These are phyloP conservation scores for Chlorella sp. DNA, from an alignment of 139 green algal species.

Conservation along the genomic window DNA sequence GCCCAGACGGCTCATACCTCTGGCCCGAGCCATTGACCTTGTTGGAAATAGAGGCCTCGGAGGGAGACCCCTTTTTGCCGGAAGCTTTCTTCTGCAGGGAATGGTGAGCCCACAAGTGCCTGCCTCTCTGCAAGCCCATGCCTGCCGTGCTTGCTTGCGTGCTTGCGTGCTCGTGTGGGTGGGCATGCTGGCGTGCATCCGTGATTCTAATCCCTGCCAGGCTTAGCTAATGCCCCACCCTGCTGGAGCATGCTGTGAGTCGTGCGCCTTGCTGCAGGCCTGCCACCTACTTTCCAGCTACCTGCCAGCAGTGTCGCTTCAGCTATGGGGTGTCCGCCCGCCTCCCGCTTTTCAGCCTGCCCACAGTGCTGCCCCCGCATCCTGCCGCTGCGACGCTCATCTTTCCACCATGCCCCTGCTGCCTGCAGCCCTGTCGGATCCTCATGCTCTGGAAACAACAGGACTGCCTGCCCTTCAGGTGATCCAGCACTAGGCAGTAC, in stretches of 20 bases:
- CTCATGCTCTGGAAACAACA: neutral
- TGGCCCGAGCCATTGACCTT: neutral
- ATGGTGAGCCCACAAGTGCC: neutral
- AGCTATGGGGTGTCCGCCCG: neutral
- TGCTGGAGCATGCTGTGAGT: neutral
- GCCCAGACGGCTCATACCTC: neutral
- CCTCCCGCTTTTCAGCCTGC: neutral
- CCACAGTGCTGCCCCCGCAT: neutral
- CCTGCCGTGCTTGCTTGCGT: too few species aligned
- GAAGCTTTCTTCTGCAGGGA: neutral
- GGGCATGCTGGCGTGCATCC: too few species aligned
- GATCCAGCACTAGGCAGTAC: neutral
- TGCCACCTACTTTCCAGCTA: neutral
- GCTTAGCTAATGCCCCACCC: too few species aligned
- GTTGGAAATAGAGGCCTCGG: too few species aligned
- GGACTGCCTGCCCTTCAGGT: neutral
- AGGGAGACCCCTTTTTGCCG: too few species aligned
- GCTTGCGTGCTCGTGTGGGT: too few species aligned
- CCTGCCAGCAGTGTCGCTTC: neutral
- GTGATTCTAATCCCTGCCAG: too few species aligned
- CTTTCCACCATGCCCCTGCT: too few species aligned
- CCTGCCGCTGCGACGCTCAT: neutral
- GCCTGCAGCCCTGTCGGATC: neutral
- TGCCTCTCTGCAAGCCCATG: too few species aligned
- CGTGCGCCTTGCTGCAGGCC: neutral